Evolutionary conservation across 371 early-diverging fungal species (phyloP), one percentile per base, ranked within the genome.

Genomic region (Lichtheimia ramosa): DNA sequence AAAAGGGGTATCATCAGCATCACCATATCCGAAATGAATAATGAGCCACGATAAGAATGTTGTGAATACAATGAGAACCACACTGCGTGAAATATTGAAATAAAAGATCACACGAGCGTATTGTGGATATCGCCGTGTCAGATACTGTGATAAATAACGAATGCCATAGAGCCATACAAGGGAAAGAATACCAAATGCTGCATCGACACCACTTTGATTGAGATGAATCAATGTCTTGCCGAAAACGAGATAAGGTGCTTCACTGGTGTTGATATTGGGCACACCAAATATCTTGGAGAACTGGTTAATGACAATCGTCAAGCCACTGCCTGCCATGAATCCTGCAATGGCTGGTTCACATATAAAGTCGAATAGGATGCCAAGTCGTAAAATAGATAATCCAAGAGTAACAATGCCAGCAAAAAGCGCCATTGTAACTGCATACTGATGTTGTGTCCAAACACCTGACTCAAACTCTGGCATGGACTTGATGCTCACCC

Each of bases 301-400:
- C 70, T 95, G 95, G 52, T 83, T 84, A 65, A 92, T 84, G 41
- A 94, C 83, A 66, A 95, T 93, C 10, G 83, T 89, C 5, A 88
- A 64, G 0, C 91, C 92, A 42, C 90, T 87, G 7, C 91, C 92
- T 5, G 89, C 81, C 63, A 89, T 90, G 56, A 92, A 92, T 0
- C 92, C 92, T 12, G 83, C 80, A 34, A 92, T 79, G 3, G 88
- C 90, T 0, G 89, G 86, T 16, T 82, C 77, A 13, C 92, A 88
- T 54, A 95, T 92, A 58, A 94, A 92, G 59, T 94, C 89, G 49
- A 93, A 87, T 8, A 96, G 68, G 50, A 91, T 77, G 5, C 94
- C 95, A 3, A 95, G 73, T 0, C 91, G 85, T 21, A 95, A 63
- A 7, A 92, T 52, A n/a, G 94, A 92, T 18, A 96, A 68, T 16